These are phyloP conservation scores for Apium graveolens DNA, from an alignment of 129 eudicot species.

Conservation along the genomic window DNA sequence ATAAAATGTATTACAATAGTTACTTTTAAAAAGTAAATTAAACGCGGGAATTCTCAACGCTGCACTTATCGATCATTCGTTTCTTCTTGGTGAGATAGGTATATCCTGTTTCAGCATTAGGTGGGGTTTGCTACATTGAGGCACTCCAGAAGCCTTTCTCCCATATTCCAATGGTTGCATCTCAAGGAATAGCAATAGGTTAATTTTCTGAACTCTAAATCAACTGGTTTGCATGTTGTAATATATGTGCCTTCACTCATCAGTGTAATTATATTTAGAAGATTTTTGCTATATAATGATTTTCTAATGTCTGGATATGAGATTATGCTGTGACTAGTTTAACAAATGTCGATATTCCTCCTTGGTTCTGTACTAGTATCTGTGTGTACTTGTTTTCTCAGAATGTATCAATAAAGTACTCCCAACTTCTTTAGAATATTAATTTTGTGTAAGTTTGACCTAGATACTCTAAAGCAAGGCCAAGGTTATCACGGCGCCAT, in stretches of 20 bases:
- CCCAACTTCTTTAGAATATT: not conserved
- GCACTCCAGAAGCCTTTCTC: conserved; percentile 72
- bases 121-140: conserved; percentile 58
- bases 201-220: conserved; percentile 3
- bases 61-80: not conserved
- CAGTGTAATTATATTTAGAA: not conserved
- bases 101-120: conserved; percentile 80
- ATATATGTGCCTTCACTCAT: not conserved
- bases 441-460: not conserved
- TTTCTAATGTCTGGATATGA: not conserved
- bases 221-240: not conserved
- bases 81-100: conserved; percentile 35
- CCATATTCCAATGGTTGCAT: conserved; percentile 77
- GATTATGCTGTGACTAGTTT: not conserved
- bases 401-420: not conserved
- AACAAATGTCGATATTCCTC: not conserved
- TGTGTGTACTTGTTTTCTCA: not conserved
- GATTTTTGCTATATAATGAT: not conserved
- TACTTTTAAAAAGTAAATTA: too few species aligned
- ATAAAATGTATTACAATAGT: too few species aligned
- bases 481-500: too few species aligned
- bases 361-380: not conserved
- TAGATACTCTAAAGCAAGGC: not conserved
- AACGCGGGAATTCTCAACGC: not conserved
- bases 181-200: conserved; percentile 85